Evolutionary conservation across 78 protist genomes (phyloP).

Genomic region (Dictyostelium purpureum): DNA sequence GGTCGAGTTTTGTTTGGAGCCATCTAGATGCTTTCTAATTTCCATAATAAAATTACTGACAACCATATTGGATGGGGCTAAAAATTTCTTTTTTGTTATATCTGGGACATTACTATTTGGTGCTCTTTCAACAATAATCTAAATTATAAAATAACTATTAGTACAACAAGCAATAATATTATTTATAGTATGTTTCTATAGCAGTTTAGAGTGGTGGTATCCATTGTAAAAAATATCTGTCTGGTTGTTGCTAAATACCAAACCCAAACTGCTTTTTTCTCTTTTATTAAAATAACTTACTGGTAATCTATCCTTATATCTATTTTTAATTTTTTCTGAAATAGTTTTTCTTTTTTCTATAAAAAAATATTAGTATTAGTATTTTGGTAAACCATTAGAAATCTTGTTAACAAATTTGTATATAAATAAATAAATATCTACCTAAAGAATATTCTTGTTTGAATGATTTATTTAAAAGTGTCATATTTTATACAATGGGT

Average conservation of each 20-base stretch:
- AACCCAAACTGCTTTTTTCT: no score
- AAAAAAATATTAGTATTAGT: background rate
- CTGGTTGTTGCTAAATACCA: no score
- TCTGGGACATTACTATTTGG: slow-evolving; percentile 90
- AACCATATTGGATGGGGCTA: slow-evolving; percentile 93
- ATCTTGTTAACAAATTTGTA: background rate
- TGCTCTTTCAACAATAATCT: slow-evolving; percentile 93
- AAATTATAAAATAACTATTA: background rate
- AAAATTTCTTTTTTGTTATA: slow-evolving; percentile 93
- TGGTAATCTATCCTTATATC: slow-evolving; percentile 94
- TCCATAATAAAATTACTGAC: slow-evolving; percentile 94
- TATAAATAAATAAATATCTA: background rate
- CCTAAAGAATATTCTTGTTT: slow-evolving; percentile 50
- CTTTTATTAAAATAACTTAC: slow-evolving; percentile 62
- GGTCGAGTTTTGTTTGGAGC: slow-evolving; percentile 86
- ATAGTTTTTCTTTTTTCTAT: slow-evolving; percentile 77
- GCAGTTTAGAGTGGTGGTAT: no score
- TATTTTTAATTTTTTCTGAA: slow-evolving; percentile 79
- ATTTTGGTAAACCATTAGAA: background rate
- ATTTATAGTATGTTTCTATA: no score
- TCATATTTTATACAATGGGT: background rate
- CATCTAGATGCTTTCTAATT: slow-evolving; percentile 92
- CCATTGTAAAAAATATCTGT: no score
- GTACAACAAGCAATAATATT: background rate
- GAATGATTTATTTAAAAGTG: slow-evolving; percentile 49